Base-by-base conservation (phyloP, 164 flowering plant genomes). In the Platanus orientalis region DNA sequence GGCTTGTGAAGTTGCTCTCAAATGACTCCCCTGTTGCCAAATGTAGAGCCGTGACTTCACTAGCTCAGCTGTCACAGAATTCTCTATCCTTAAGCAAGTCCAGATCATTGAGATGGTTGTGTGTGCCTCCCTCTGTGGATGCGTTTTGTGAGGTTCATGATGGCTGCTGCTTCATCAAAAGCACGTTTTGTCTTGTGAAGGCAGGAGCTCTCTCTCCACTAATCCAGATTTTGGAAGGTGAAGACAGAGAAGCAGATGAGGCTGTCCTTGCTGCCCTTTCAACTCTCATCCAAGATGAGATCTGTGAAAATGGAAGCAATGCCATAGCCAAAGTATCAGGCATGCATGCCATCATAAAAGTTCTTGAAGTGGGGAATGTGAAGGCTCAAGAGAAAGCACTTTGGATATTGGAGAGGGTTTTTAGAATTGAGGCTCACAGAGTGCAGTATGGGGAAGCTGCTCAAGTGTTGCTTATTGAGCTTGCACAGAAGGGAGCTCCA, bases 351-450 rank as follows among this genome's bases (percentile, higher is more conserved):
- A 66, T 89, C 28, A 40, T 88, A 57, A 81, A 62, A 58, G 76
- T 80, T 54, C 60, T 88, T 49, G 82, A 74, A 66, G 61, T 64
- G 24, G 92, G 92, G 20, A 76, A 54, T 19, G 30, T 72, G 4
- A 83, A 86, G 66, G 83, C 86, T 68, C 83, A 82, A 72, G 88
- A 89, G 73, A 83, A 76, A 69, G 90, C 89, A 21, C 62, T 88
- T 26, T 82, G 88, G 88, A 86, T 92, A 45, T 61, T 92, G 76
- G 98, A 86, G 69, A 86, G 83, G 54, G 61, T 92, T 3, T 83
- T 92, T 51, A 77, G 81, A 68, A 69, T 75, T 34, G 84, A 83
- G 51, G 78, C 71, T 50, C 67, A 81, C 58, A 79, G 86, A 71
- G 58, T 52, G 19, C 47, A 81, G 61, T 84, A 73, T 73, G 95